Evolutionary conservation across 257 asterid species (phyloP).

Genomic region (Nicotiana attenuata): DNA sequence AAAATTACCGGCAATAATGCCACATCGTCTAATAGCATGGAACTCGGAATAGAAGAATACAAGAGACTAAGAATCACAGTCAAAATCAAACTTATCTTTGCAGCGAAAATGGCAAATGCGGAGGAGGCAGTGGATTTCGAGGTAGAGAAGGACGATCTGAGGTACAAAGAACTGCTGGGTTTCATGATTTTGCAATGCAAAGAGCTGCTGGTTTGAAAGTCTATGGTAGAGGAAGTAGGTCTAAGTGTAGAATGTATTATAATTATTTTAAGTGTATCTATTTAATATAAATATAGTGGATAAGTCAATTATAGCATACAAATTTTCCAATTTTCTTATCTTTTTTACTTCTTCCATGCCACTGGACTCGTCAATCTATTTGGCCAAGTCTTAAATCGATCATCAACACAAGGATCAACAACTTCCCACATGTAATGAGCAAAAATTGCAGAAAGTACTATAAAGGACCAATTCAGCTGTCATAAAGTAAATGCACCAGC

Average conservation of each 20-base stretch:
- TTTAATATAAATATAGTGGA: too few relatives aligned
- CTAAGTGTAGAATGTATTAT: too few relatives aligned
- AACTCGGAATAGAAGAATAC: too few relatives aligned
- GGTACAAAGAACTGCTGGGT: slow-evolving; percentile 60
- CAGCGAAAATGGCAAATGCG: slow-evolving; percentile 57
- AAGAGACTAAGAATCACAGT: neutral
- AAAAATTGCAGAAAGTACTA: neutral
- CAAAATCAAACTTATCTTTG: neutral
- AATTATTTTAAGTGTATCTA: too few relatives aligned
- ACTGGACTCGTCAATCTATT: neutral
- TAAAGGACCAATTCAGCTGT: neutral
- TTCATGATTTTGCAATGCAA: too few relatives aligned
- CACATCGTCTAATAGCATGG: too few relatives aligned
- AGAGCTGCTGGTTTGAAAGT: too few relatives aligned
- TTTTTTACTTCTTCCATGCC: neutral
- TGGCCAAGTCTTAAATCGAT: neutral
- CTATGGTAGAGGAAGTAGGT: too few relatives aligned
- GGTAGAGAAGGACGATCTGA: slow-evolving; percentile 92
- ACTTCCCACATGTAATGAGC: neutral
- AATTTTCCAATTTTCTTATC: neutral
- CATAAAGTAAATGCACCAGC: neutral
- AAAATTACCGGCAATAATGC: too few relatives aligned
- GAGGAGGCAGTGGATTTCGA: slow-evolving; percentile 93
- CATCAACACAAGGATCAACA: neutral
- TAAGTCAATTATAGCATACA: too few relatives aligned